Evolutionary conservation across 345 rosid species (phyloP).

Genomic region (Rhodamnia argentea): DNA sequence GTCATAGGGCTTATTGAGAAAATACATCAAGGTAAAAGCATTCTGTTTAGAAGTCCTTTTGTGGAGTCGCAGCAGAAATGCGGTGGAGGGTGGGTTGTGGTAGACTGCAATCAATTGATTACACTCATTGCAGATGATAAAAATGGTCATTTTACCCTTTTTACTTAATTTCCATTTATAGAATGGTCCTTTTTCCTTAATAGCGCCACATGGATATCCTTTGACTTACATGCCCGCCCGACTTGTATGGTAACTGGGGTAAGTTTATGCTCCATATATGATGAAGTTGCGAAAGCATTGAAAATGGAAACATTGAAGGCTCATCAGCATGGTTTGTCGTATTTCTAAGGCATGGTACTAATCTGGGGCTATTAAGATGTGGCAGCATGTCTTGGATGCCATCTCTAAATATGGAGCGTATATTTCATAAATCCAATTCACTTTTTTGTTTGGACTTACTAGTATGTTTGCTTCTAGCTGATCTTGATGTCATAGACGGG

Average conservation of each 20-base stretch:
- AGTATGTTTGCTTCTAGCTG: not conserved
- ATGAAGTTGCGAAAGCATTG: not conserved
- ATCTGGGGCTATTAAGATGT: not conserved
- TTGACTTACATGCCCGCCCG: not conserved
- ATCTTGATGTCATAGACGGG: not conserved
- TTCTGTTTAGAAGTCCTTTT: not conserved
- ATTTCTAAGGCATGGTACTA: not conserved
- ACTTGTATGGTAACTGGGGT: not conserved
- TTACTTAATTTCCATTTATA: not conserved
- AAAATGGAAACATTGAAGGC: not conserved
- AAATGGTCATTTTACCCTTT: not conserved
- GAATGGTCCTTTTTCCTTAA: not conserved
- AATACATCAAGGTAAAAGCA: not conserved
- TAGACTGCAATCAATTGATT: not conserved
- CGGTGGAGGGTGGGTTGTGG: not conserved
- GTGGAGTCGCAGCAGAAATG: not conserved
- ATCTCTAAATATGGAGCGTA: not conserved
- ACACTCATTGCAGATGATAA: not conserved
- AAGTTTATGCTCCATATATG: not conserved
- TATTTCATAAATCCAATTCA: not conserved
- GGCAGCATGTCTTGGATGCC: not conserved
- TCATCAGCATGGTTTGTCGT: not conserved
- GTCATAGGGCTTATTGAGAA: not conserved
- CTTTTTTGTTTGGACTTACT: not conserved
- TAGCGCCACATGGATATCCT: not conserved